Base-by-base conservation (phyloP, 164 flowering plant species). In the Tinospora cordifolia region DNA sequence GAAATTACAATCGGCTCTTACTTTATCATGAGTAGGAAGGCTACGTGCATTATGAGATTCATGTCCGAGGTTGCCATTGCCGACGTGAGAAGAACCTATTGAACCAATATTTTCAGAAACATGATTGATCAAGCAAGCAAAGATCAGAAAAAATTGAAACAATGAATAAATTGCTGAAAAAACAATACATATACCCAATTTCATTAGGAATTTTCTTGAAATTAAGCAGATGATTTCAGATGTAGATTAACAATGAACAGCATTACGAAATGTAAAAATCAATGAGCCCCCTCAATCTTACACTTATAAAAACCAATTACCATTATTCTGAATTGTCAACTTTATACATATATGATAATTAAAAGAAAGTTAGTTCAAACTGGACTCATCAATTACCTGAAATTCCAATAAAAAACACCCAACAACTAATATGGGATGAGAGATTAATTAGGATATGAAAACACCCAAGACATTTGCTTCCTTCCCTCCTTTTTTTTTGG, bases 71-170 rank as follows among this genome's bases (percentile, higher is more conserved):
- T 67, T 72, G 60, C 76, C 77, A 74, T 74, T 71, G 62, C 69
- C 77, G 74, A 71, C 73, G 38, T 79, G 78, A 39, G 90, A 82
- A 67, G 73, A 73, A 71, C 84, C 95, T 90, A 54, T 63, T 11
- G n/a, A 65, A 24, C 6, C n/a, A 11, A 62, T 1, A 44, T 10
- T 7, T 44, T 44, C 12, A 44, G 47, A 44, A 44, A 46, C 69
- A 40, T 66, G 57, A 25, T 17, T 25, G 24, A 24, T 41, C 17
- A 51, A 68, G 14, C 41, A 34, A 22, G n/a, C n/a, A n/a, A n/a
- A n/a, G n/a, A n/a, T 10, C 5, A 60, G 21, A 41, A 21, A 21
- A 21, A 15, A 62, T 27, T 3, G 9, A 15, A 63, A 27, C 36
- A 11, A 44, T 44, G 14, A 44, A 10, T 9, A 44, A 44, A 44